phyloP scores from a whole-genome alignment of 2,329 filamentous ascomycete species.

The Pestalotiopsis fici region DNA sequence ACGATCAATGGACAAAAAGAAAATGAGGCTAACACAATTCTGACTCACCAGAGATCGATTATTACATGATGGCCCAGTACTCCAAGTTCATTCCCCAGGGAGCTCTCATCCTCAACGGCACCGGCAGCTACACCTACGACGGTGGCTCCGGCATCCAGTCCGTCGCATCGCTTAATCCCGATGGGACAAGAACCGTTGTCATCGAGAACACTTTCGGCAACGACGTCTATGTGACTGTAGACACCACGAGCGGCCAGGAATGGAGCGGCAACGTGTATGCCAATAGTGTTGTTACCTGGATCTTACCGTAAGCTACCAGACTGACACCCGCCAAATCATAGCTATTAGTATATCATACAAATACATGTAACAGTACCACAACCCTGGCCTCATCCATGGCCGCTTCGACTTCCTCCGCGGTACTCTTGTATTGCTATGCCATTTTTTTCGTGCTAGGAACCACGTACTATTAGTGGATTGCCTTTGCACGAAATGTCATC shows the following conservation, averaged over 20 bases:
- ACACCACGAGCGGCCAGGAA: constrained; percentile 31
- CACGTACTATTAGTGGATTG: not conserved
- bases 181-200: constrained; percentile 44
- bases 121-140: constrained; percentile 43
- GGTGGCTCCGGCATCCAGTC: constrained; percentile 41
- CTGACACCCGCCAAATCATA: not conserved
- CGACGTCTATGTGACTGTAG: constrained; percentile 42
- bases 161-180: constrained; percentile 47
- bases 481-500: not conserved
- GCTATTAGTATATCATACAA: constrained; percentile 1
- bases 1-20: too few species aligned
- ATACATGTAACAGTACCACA: not conserved
- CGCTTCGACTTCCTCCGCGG: not conserved
- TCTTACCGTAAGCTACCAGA: constrained; percentile 43
- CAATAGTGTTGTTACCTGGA: constrained; percentile 39
- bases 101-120: constrained; percentile 41
- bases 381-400: not conserved
- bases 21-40: not conserved
- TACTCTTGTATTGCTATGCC: not conserved
- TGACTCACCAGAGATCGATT: constrained; percentile 32
- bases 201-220: constrained; percentile 48
- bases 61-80: constrained; percentile 57
- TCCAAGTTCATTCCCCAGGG: constrained; percentile 47
- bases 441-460: not conserved
- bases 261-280: constrained; percentile 40